Evolutionary conservation across 441 rosid species (phyloP), one percentile per base, ranked within the genome.

Genomic region (Syzygium malaccense): DNA sequence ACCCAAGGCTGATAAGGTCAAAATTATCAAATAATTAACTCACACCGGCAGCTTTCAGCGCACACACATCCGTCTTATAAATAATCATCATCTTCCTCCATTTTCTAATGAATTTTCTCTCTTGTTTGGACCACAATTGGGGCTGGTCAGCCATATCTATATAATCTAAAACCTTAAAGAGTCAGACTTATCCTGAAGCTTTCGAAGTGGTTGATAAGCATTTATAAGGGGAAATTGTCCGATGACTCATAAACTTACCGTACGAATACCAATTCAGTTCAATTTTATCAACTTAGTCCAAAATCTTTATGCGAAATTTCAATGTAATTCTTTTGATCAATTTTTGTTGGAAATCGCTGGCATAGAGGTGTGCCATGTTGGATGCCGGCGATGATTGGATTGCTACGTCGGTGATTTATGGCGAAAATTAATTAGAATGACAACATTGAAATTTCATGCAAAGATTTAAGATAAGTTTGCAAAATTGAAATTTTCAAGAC

Each of bases 291-390:
- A 71, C 14, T 5, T 71, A 10, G 15, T 10, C 14, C 2, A 5
- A 33, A 71, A 37, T 1, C 0, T 71, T 71, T 37, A 11, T 0
- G 2, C 0, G 0, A 37, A 37, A 37, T 71, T 71, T 0, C 14
- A 71, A 19, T 37, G 5, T 37, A 11, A 11, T 12, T 3, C 6
- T 20, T 71, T 2, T 20, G 9, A 12, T 37, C 17, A 3, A 37
- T 37, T 11, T 33, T 71, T 5, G 0, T 6, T 6, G 0, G 4
- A 12, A 33, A 68, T 68, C 7, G 0, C 0, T 19, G 1, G 8
- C 28, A 0, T 5, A 37, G 8, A 2, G 62, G 6, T 25, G n/a
- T 57, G n/a, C 5, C n/a, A 11, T n/a, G 14, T 25, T 57, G 3
- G 7, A 26, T 1, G 64, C 14, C 14, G 2, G 13, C 1, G 6